A percentile compares a stretch with the other conserved stretches of the same genome.
Evolutionary conservation across 495 filamentous ascomycete genomes (phyloP).

Genomic region (Tricharina praecox): DNA sequence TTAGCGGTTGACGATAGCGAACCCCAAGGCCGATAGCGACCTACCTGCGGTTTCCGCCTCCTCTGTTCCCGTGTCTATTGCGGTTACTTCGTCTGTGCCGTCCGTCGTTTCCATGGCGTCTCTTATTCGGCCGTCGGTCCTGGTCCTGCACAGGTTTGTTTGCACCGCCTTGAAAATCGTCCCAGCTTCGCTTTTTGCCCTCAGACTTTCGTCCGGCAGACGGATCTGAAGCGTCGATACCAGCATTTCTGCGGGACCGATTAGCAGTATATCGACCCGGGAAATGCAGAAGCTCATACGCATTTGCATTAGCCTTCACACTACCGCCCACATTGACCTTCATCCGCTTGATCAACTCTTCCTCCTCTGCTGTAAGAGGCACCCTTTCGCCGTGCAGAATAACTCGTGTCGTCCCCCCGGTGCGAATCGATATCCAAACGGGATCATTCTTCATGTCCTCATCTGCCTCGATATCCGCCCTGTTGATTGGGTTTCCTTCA

Average conservation of each 20-base stretch:
- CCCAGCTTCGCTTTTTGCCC: constrained; percentile 8
- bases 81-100: constrained; percentile 4
- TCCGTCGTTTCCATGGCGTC: constrained; percentile 6
- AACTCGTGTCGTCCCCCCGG: constrained; percentile 18
- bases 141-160: background rate
- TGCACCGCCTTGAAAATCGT: background rate
- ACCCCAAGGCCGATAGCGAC: too few species aligned
- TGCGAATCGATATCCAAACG: constrained; percentile 15
- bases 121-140: constrained; percentile 1
- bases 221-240: background rate
- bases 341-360: constrained; percentile 3
- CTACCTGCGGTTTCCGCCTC: constrained; percentile 14
- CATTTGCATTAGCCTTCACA: constrained; percentile 6
- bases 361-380: constrained; percentile 12
- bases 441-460: constrained; percentile 20
- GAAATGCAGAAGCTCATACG: background rate
- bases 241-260: background rate
- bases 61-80: constrained; percentile 1
- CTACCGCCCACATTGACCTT: background rate
- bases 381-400: constrained; percentile 10
- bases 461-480: constrained; percentile 7
- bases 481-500: constrained; percentile 16
- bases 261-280: too few species aligned
- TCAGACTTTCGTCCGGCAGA: background rate
- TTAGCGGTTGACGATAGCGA: background rate